Conservation (phyloP, 352 stramenopile genomes). For the Pythium vanterpoolii region DNA sequence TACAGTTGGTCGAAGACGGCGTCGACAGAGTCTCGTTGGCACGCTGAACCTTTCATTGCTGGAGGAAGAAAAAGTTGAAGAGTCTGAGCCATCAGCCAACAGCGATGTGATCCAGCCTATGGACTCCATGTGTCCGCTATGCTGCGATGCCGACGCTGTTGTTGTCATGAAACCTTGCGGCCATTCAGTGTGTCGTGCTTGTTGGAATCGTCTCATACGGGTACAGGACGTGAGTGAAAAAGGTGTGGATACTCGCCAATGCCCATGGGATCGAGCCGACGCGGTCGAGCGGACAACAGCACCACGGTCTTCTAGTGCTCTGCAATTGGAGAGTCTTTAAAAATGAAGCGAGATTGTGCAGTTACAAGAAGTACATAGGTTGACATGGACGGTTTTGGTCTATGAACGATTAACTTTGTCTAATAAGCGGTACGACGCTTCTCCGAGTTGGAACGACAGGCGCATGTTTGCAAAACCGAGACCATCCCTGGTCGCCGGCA, state of each 20-base stretch:
- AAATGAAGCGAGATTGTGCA: not conserved
- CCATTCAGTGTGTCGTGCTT: constrained; percentile 44
- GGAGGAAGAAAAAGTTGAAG: constrained; percentile 12
- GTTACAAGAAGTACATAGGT: not conserved
- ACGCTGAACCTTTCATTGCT: constrained; percentile 4
- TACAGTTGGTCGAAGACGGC: constrained; percentile 4
- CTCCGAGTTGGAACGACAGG: not conserved
- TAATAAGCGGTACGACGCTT: not conserved
- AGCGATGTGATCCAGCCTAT: not conserved
- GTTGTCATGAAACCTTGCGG: constrained; percentile 57
- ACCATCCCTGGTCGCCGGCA: not conserved
- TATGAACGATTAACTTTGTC: not conserved
- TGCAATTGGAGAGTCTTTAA: not conserved
- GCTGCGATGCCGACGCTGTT: constrained; percentile 35
- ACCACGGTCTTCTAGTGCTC: not conserved
- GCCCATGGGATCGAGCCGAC: constrained; percentile 60
- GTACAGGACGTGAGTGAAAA: not conserved
- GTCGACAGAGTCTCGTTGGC: constrained; percentile 22
- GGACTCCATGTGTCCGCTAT: constrained; percentile 38
- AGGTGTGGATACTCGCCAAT: constrained; percentile 25
- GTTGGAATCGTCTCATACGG: constrained; percentile 25
- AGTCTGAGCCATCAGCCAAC: not conserved
- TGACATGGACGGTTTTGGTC: not conserved
- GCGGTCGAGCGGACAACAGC: constrained; percentile 30
- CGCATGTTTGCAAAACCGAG: not conserved